These are phyloP conservation scores for Hygrophila difformis DNA, from an alignment of 257 asterid genomes.

Conservation along the genomic window DNA sequence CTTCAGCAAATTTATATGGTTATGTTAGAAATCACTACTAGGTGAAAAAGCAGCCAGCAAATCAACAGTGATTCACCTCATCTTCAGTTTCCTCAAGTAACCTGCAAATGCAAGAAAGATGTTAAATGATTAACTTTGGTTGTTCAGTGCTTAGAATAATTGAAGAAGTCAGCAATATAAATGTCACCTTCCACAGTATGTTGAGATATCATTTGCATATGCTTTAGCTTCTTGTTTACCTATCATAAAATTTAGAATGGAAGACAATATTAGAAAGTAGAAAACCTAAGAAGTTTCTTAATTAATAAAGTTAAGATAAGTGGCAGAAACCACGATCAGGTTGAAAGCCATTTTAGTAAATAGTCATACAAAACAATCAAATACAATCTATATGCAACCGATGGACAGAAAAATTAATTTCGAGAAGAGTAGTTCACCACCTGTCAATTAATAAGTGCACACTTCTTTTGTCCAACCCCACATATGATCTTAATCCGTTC, in stretches of 20 bases:
- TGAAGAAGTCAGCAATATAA: too few relatives aligned
- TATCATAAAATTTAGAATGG: constrained; percentile 15
- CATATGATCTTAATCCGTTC: too few relatives aligned
- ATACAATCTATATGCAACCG: too few relatives aligned
- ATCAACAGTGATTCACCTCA: constrained; percentile 43
- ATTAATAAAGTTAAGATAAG: neutral
- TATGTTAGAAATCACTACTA: constrained; percentile 7
- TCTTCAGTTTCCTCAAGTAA: constrained; percentile 94
- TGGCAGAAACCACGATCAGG: too few relatives aligned
- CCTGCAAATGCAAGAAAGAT: constrained; percentile 28
- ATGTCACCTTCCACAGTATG: constrained; percentile 96
- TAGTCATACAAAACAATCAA: neutral
- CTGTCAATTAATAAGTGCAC: too few relatives aligned
- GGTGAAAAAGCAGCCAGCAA: neutral
- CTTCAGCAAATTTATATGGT: constrained; percentile 10
- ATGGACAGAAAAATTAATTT: too few relatives aligned
- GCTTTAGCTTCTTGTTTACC: constrained; percentile 87
- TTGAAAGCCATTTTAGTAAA: neutral
- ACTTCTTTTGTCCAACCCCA: too few relatives aligned
- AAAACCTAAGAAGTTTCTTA: neutral
- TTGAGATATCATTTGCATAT: constrained; percentile 68
- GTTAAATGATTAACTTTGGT: too few relatives aligned
- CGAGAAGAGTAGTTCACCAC: too few relatives aligned
- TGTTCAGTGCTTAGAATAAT: too few relatives aligned
- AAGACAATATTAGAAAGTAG: constrained; percentile 9